Percentiles rank a stretch among this genome's conserved stretches.
phyloP scores from a whole-genome alignment of 2,329 filamentous ascomycete species.

The Xylaria sp. region DNA sequence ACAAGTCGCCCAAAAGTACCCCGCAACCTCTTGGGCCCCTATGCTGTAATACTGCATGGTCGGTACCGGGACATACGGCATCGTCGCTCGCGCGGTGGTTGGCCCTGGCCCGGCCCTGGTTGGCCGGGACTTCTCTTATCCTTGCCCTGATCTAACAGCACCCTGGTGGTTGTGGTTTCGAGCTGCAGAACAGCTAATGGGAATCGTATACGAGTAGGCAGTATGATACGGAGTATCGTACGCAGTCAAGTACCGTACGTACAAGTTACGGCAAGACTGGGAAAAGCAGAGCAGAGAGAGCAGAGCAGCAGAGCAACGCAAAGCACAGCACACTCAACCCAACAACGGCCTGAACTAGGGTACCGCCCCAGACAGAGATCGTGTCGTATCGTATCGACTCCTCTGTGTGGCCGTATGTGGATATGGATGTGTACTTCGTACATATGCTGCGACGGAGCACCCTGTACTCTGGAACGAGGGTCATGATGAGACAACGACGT shows the following conservation, averaged over 20 bases:
- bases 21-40: constrained; percentile 7
- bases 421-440: too few relatives aligned
- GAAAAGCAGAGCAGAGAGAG: background rate
- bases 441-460: background rate
- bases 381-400: background rate
- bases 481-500: constrained; percentile 10
- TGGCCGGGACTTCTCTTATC: background rate
- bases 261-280: background rate
- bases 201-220: background rate
- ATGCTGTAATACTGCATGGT: background rate
- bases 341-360: background rate
- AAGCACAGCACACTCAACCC: background rate
- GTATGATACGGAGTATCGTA: too few relatives aligned
- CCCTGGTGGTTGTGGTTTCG: background rate
- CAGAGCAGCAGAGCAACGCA: background rate
- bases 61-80: constrained; percentile 2
- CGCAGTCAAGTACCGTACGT: too few relatives aligned
- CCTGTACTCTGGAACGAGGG: background rate
- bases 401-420: too few relatives aligned
- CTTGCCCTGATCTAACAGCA: background rate
- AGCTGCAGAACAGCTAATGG: background rate
- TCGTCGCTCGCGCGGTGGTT: background rate
- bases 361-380: background rate
- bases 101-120: background rate
- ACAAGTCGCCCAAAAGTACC: constrained; percentile 27